Conservation (phyloP, 2,329 filamentous ascomycete genomes). For the Diaporthe sp. region DNA sequence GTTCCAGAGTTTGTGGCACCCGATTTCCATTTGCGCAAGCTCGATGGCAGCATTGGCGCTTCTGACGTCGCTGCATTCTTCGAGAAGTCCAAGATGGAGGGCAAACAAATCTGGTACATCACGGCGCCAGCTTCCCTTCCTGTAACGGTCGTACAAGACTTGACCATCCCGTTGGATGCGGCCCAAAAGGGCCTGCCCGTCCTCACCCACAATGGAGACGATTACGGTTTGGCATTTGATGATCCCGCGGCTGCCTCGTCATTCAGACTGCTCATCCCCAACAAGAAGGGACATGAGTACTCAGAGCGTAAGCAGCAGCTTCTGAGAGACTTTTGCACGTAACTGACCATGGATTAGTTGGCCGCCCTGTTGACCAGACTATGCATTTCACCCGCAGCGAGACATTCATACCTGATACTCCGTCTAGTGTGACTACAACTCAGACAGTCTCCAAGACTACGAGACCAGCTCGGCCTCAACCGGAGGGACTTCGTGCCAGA, state of each 20-base stretch:
- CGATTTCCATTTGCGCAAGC: conserved; percentile 65
- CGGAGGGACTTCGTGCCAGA: conserved; percentile 73
- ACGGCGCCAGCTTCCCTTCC: conserved; percentile 77
- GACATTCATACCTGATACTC: conserved; percentile 37
- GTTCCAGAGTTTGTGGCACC: conserved; percentile 59
- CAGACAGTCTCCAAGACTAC: conserved; percentile 50
- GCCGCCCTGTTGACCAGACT: conserved; percentile 64
- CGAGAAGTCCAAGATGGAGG: conserved; percentile 66
- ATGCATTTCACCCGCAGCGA: conserved; percentile 67
- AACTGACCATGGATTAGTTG: conserved; percentile 47
- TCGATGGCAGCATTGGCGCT: conserved; percentile 53
- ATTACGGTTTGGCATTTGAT: conserved; percentile 70
- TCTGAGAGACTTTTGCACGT: conserved; percentile 36
- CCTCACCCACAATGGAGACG: conserved; percentile 70
- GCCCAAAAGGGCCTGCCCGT: conserved; percentile 63
- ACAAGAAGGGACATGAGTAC: conserved; percentile 55
- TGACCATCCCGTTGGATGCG: conserved; percentile 69
- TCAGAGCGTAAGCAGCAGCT: background rate
- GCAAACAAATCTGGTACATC: conserved; percentile 86
- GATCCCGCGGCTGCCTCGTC: conserved; percentile 59
- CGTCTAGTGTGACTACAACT: conserved; percentile 48
- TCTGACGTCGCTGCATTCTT: conserved; percentile 64
- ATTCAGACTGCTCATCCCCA: conserved; percentile 71
- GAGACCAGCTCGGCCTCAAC: conserved; percentile 70
- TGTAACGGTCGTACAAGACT: conserved; percentile 72